phyloP scores from a whole-genome alignment of 2,329 filamentous ascomycete species.

The Clarireedia hainanense region DNA sequence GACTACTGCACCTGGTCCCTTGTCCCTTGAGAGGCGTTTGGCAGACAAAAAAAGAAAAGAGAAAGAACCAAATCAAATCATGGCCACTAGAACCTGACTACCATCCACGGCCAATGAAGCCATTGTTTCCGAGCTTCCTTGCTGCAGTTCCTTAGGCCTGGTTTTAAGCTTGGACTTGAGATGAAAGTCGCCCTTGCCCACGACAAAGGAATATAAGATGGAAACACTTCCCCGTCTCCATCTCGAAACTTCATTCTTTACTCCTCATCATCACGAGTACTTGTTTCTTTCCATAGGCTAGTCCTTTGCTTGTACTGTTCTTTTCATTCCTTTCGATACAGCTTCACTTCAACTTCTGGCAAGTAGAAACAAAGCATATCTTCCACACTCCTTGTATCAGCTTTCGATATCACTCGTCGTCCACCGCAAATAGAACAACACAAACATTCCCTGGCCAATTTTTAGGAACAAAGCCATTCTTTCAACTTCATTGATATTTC shows the following conservation, averaged over 20 bases:
- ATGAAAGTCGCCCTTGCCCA: background rate
- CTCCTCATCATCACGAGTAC: background rate
- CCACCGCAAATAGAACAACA: too few species aligned
- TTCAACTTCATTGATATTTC: too few species aligned
- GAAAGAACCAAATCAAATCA: background rate
- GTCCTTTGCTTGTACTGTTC: too few species aligned
- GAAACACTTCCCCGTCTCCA: background rate
- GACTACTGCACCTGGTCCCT: too few species aligned
- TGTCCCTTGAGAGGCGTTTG: background rate
- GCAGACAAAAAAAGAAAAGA: background rate
- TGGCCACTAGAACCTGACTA: background rate
- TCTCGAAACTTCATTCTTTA: background rate
- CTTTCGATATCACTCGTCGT: too few species aligned
- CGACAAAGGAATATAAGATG: constrained; percentile 3
- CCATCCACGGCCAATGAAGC: background rate
- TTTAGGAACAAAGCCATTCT: too few species aligned
- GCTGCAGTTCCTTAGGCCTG: background rate
- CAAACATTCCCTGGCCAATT: too few species aligned
- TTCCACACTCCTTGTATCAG: too few species aligned
- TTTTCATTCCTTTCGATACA: too few species aligned
- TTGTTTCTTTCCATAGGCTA: background rate
- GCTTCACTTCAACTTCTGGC: too few species aligned
- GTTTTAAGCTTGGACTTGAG: background rate
- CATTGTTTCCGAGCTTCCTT: constrained; percentile 4
- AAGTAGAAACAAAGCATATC: too few species aligned